Conservation (phyloP, 1,139 yeast species). For the Candida gigantensis region DNA sequence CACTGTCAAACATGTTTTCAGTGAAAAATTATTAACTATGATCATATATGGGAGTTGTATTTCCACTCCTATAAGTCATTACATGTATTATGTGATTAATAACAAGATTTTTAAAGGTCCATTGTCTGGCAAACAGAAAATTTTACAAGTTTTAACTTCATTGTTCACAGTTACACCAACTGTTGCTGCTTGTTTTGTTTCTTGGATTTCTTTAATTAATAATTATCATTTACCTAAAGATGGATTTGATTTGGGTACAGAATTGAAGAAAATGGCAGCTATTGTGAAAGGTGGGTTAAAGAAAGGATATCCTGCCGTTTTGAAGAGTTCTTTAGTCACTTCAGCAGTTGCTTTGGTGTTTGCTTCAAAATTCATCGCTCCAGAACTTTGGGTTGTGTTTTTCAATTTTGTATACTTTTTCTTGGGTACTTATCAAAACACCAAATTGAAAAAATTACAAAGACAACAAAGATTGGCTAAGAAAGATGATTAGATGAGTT, state of each 20-base stretch:
- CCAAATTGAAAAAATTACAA: conserved; percentile 54
- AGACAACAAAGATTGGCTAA: conserved; percentile 16
- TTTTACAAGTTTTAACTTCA: conserved; percentile 61
- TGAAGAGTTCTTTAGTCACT: conserved; percentile 64
- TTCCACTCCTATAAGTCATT: conserved; percentile 76
- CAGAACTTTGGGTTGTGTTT: conserved; percentile 83
- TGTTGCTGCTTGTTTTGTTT: conserved; percentile 55
- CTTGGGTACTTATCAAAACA: conserved; percentile 77
- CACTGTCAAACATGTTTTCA: conserved; percentile 38
- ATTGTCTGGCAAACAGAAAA: conserved; percentile 37
- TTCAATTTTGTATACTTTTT: conserved; percentile 73
- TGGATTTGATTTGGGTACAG: conserved; percentile 14
- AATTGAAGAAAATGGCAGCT: conserved; percentile 20
- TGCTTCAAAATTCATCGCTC: conserved; percentile 75
- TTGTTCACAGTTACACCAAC: conserved; percentile 67
- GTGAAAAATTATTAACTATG: conserved; percentile 60
- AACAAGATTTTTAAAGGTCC: conserved; percentile 42
- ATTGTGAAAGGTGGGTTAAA: conserved; percentile 42
- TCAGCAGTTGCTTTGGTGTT: conserved; percentile 62
- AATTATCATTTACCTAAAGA: conserved; percentile 24
- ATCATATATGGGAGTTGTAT: conserved; percentile 70
- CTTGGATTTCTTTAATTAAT: conserved; percentile 54
- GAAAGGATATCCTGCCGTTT: conserved; percentile 55
- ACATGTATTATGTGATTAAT: conserved; percentile 50
- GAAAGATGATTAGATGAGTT: no score